Evolutionary conservation across 805 yeast genomes (phyloP), one percentile per base, ranked within the genome.

Genomic region (Helenozyma rhizophorensis): DNA sequence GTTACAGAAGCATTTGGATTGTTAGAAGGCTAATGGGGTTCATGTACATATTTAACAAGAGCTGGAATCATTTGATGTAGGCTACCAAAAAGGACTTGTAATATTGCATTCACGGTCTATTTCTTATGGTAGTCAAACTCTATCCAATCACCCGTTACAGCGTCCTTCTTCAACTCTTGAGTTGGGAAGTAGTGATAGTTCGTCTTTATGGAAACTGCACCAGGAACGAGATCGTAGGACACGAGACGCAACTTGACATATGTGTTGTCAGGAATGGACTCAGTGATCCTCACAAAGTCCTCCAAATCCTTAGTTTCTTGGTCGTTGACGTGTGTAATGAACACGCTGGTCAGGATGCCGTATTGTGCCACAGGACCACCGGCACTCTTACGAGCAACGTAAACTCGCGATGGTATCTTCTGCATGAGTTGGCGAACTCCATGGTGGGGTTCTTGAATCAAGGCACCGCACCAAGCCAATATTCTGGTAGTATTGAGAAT

Each of bases 351-450:
- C 14, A 80, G 76, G 37, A 89, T 72, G 10, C 84, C 84, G 54
- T 83, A 87, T 51, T 83, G 89, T 35, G 78, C 71, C 12, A 93
- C 93, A 6, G 96, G 96, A 0, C 95, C 85, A 6, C 96, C 95
- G 23, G 76, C 72, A 26, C 80, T 72, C 51, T 83, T 74, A 15
- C 78, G 69, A 2, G 87, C 80, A 33, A 87, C 80, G 52, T 88
- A 89, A n/a, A 89, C 93, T 33, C 76, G 78, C 12, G 90, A 80
- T 9, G 95, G 96, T 32, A 86, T 64, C 35, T 74, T 68, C 33
- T 76, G 75, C 74, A 84, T 80, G 23, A 83, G 78, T 61, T 88
- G 96, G 42, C 89, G 76, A 12, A 88, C 96, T 7, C 93, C 90
- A 51, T 83, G 94, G 56, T 87, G 96, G n/a, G 96, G 96, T 23